Evolutionary conservation across 2,329 filamentous ascomycete species (phyloP), one percentile per base, ranked within the genome.

Genomic region (Diaporthe capsici): DNA sequence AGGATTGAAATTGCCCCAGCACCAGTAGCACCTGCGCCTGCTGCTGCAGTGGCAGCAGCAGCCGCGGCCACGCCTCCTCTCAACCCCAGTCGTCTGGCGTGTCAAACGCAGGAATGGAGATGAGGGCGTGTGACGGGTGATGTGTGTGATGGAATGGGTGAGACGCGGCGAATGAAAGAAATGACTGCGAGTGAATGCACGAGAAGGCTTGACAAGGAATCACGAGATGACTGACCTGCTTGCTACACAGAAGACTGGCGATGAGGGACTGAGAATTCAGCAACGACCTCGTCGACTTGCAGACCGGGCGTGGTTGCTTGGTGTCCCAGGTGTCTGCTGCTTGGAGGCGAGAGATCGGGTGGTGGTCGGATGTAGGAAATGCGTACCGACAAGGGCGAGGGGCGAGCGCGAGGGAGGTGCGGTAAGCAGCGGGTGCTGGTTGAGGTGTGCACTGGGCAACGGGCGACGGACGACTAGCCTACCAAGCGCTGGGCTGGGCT

Each of bases 1-100:
- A 76, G 73, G 55, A 75, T 63, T 76, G 75, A 76, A 70, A 76
- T 76, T 76, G 72, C 73, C 39, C 67, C 63, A 68, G 65, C 65
- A 68, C 63, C 63, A 68, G 63, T 31, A 53, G 20, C 47, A 68
- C 63, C 44, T 67, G 63, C 28, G 44, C 42, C 63, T 67, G 63
- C 63, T 60, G 25, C 25, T 39, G 57, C 53, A 34, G 60, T 42
- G 39, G 51, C 70, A 57, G 47, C 60, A 31, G 68, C 58, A 67
- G 58, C 70, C 39, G 68, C 68, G 72, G 68, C 74, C 74, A 75
- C 74, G 61, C 74, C 49, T 42, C 44, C 51, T 28, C 37, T 25
- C 71, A 37, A 34, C 60, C 57, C 57, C 42, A 31, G 57, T 53
- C n/a, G 57, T n/a, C 20, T 73, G 58, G 58, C 51, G 57, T 72